Evolutionary conservation across 495 filamentous ascomycete genomes (phyloP), one percentile per base, ranked within the genome.

Genomic region (Penicillium verhagenii): DNA sequence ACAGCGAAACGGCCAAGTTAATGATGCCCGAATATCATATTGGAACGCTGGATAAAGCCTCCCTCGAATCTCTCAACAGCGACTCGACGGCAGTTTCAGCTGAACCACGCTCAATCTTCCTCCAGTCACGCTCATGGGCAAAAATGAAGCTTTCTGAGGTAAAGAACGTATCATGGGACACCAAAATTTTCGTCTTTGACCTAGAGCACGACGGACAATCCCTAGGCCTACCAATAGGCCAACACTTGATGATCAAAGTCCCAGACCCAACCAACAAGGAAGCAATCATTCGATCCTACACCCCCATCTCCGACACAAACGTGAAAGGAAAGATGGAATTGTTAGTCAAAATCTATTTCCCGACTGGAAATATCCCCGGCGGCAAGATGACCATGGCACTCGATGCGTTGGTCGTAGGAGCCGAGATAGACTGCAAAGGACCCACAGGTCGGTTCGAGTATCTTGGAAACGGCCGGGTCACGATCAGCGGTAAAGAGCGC

Each of bases 1-100:
- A 96, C 66, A 89, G 84, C 67, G 92, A 96, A 73, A 96, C 89
- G 18, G 93, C 93, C 35, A 97, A 95, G 72, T 79, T 74, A 24
- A 96, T 97, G 92, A 93, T 97, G 85, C 81, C 82, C 24, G 74
- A 79, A 50, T 95, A 97, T 63, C 93, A 97, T 68, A 85, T 97
- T 59, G 93, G 93, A 53, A 83, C 84, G 24, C 79, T 94, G 31
- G 79, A 86, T 60, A 76, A 84, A 55, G 73, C 72, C 14, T 82
- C 87, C 26, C 72, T 78, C 2, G 61, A 72, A 48, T 67, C 74
- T 0, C 76, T 95, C 21, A 75, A 72, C 0, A 58, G 59, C 29
- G 55, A 57, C 18, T 46, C 61, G 16, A 49, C 57, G 11, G 57
- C 72, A 21, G 40, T 47, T 21, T 58, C 65, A 9, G 61, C 61